Base-by-base conservation (phyloP, 371 early-diverging fungal species). In the Nematocida sp. region DNA sequence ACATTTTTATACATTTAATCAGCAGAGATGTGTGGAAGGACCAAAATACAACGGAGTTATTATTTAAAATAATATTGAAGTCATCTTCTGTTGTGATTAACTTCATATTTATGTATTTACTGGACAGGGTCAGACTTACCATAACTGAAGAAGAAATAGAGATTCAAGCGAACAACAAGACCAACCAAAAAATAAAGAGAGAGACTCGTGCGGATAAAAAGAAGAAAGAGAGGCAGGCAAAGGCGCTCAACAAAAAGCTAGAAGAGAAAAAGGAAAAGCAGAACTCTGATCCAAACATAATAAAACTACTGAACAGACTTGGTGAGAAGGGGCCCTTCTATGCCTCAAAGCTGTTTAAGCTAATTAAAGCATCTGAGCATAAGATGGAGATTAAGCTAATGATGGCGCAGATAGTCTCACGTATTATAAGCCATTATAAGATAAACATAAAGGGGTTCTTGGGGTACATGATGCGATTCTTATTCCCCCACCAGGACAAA, bases 401-500 rank as follows among this genome's bases (percentile, higher is more conserved):
- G 11, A 72, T 86, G 61, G 72, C 67, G 25, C 76, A 71, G 44
- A 45, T 86, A 18, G 83, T 83, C 15, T 72, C 84, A 20, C 62
- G 61, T 25, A 84, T 86, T 66, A 80, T 83, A 3, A 61, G 71
- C 40, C 70, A 61, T 3, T 66, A 81, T 42, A 81, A 80, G 46
- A 60, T 58, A 40, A 80, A 62, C 52, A 76, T 83, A 33, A 85
- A 85, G 70, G 85, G 83, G 15, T 58, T 83, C 20, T 73, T 83
- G 62, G 70, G 58, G 54, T 84, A 72, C 72, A 82, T 72, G 84
- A 76, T 47, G 64, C 45, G 72, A 62, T 74, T 78, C 58, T 13
- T 25, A 62, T 78, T 78, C 71, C 80, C 80, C 1, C 80, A 73
- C 44, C 54, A 73, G 42, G 72, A 78, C 39, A 81, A 81, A 50